These are phyloP conservation scores for Podospora fimiseda DNA, from an alignment of 495 filamentous ascomycete species.

Conservation along the genomic window DNA sequence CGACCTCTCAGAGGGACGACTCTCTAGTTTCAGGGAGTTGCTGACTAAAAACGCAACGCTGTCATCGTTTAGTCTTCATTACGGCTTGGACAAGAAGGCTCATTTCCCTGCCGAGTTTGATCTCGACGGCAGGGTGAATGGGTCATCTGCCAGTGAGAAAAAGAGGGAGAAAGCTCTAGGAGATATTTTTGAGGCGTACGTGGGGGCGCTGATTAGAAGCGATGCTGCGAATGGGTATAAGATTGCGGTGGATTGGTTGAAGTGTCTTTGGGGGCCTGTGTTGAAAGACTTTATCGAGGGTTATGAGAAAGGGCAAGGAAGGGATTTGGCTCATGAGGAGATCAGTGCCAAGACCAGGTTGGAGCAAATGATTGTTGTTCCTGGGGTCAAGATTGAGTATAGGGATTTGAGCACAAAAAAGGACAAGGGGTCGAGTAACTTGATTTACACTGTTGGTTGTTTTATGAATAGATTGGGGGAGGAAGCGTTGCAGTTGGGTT, in stretches of 20 bases:
- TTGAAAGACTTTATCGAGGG: constrained; percentile 36
- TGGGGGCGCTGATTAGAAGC: constrained; percentile 67
- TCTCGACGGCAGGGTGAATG: constrained; percentile 26
- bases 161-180: constrained; percentile 61
- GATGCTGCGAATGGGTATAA: constrained; percentile 53
- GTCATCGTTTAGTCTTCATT: constrained; percentile 54
- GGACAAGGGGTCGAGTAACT: constrained; percentile 51
- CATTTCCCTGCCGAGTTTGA: constrained; percentile 44
- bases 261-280: constrained; percentile 54
- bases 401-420: constrained; percentile 50
- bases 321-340: constrained; percentile 15
- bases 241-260: constrained; percentile 61
- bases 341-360: constrained; percentile 46
- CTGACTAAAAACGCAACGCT: constrained; percentile 75
- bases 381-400: constrained; percentile 61
- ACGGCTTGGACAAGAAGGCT: constrained; percentile 59
- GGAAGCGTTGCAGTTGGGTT: constrained; percentile 55
- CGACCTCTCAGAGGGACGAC: constrained; percentile 49
- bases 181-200: constrained; percentile 85
- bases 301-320: constrained; percentile 12
- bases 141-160: constrained; percentile 37
- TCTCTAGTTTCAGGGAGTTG: constrained; percentile 59
- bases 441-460: constrained; percentile 59
- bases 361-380: constrained; percentile 48
- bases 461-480: constrained; percentile 72